Base-by-base conservation (phyloP, 495 filamentous ascomycete species). In the Penicillium canescens region DNA sequence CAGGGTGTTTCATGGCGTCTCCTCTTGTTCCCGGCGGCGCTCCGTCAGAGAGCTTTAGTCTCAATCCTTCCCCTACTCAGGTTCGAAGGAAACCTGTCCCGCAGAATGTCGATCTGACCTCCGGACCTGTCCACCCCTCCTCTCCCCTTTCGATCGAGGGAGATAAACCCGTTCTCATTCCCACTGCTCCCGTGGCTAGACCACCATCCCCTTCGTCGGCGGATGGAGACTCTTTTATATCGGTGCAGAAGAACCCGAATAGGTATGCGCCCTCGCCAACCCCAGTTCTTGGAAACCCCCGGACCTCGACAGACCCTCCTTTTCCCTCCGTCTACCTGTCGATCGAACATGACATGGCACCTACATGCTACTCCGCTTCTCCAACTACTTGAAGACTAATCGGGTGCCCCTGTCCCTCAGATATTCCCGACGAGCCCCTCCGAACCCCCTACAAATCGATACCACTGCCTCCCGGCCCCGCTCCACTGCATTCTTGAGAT, bases 71-170 rank as follows among this genome's bases (percentile, higher is more conserved):
- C 58, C 60, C 51, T 39, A 51, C 40, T 46, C 62, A 58, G 33
- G 54, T 74, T 46, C 70, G 63, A 58, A 67, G 73, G 57, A 75
- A 76, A 56, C 69, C 74, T 46, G 47, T 77, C 18, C 73, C 72
- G 49, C 54, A 64, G 53, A 52, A 70, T 67, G 67, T 63, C 43
- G 60, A 63, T 50, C 65, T 69, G 51, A 70, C 28, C 21, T 55
- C 62, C 34, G 55, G 40, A 38, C 63, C 54, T 60, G 60, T 56
- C 37, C 53, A 53, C 61, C 73, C 55, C 37, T 58, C 62, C 55
- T 67, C 66, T 58, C 53, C 60, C 55, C 39, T 61, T 53, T 67
- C 69, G 47, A 65, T 66, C 48, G 48, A 65, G 49, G 63, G 56
- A 43, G 54, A 66, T 55, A 68, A 66, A 41, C 50, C 59, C 50